Conservation (phyloP, 176 grass and related monocot species). For the Alloteropsis semialata region DNA sequence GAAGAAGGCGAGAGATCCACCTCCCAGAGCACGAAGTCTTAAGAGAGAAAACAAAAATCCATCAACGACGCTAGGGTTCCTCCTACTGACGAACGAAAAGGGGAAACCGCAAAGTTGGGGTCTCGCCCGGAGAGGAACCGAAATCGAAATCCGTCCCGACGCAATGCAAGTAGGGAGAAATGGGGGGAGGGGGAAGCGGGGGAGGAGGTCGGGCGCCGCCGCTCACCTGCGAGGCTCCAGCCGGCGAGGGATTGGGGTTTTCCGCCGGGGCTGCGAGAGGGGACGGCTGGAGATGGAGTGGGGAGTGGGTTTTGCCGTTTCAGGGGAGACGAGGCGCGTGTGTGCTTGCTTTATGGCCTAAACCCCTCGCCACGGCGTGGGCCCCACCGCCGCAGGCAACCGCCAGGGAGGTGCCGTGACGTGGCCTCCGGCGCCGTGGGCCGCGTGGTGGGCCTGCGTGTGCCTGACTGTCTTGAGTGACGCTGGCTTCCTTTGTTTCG, state of each 20-base stretch:
- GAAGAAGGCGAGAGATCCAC: background rate
- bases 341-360: background rate
- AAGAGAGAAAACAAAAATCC: background rate
- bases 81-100: too few species aligned
- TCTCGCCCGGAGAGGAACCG: background rate
- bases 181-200: background rate
- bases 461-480: background rate
- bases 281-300: background rate
- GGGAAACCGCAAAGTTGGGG: background rate
- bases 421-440: background rate
- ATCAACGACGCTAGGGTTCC: background rate
- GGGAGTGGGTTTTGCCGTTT: constrained; percentile 6
- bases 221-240: background rate
- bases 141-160: background rate
- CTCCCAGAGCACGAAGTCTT: background rate
- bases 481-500: too few species aligned
- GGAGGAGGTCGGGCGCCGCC: background rate
- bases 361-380: background rate
- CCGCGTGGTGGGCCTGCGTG: background rate
- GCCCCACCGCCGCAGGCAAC: background rate
- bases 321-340: background rate
- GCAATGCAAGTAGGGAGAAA: background rate
- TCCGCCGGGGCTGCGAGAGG: background rate
- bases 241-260: background rate
- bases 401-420: too few species aligned